Evolutionary conservation across 345 rosid species (phyloP), one percentile per base, ranked within the genome.

Genomic region (Gossypium stocksii): DNA sequence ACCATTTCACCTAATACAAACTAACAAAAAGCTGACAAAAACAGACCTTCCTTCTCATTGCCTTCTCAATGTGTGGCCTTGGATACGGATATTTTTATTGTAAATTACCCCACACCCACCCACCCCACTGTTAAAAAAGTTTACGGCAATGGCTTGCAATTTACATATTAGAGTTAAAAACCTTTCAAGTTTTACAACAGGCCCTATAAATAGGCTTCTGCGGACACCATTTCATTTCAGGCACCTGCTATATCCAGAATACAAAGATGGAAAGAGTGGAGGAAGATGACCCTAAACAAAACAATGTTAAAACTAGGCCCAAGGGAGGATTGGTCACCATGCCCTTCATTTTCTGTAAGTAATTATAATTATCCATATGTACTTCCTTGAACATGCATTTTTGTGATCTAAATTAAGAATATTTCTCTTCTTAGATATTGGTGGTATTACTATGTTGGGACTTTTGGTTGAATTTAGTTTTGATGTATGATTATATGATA

Each of bases 331-430:
- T 88, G 73, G 54, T 87, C 72, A 87, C 94, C 6, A 90, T 90
- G 94, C 94, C 94, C 69, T 90, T 87, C 87, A 90, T 90, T 80
- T 88, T 90, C 23, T 82, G 94, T 90, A 83, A 66, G 65, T 25
- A 22, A 23, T 3, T 27, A 34, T 52, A 1, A 2, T 16, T 14
- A 16, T 41, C 1, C 41, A 10, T 2, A 27, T 57, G 15, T 57
- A 9, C 7, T 0, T 34, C 20, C 48, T 15, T 34, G 16, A 3
- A 34, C 38, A 34, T 34, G 38, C 38, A 34, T 34, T 34, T 34
- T 34, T 0, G 38, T 34, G 38, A 34, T 34, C 6, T 0, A 34
- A 34, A 34, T 34, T 34, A 34, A 34, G 38, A 68, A 27, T 23
- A 22, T 63, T 63, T 13, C 17, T 77, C 9, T 48, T 44, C 45